Conservation (phyloP, 441 rosid species). For the Manihot esculenta region DNA sequence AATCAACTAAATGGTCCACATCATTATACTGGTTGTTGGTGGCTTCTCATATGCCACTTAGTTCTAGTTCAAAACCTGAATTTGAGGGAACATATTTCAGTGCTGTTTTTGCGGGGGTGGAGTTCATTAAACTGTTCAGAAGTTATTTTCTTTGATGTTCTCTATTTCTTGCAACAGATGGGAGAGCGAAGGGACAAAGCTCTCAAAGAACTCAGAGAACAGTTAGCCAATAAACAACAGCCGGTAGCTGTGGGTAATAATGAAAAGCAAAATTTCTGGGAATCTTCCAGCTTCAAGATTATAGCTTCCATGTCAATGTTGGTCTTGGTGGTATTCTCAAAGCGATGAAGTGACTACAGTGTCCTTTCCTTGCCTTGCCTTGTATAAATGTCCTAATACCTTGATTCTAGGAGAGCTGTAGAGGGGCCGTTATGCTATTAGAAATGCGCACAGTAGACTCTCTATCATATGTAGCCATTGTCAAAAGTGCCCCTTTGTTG, state of each 20-base stretch:
- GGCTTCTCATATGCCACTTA: not conserved
- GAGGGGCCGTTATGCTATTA: conserved; percentile 29
- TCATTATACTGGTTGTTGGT: not conserved
- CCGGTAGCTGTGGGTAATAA: conserved; percentile 23
- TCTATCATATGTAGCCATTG: not conserved
- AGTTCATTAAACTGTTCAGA: not conserved
- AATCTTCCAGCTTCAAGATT: conserved; percentile 75
- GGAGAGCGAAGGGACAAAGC: conserved; percentile 87
- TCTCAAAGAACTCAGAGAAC: conserved; percentile 65
- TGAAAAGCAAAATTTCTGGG: conserved; percentile 79
- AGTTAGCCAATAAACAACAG: conserved; percentile 55
- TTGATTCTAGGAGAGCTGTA: conserved; percentile 14
- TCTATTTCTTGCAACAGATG: conserved; percentile 45
- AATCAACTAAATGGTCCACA: conserved; percentile 15
- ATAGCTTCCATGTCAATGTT: conserved; percentile 89
- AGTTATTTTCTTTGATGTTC: not conserved
- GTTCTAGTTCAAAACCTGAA: not conserved
- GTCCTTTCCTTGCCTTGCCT: conserved; percentile 3
- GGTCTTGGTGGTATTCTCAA: conserved; percentile 69
- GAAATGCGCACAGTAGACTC: conserved; percentile 14
- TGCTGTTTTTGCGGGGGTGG: not conserved
- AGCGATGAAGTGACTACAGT: conserved; percentile 39
- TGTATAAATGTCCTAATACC: conserved; percentile 24
- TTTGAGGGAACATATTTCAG: not conserved
- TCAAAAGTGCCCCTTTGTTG: not conserved